Base-by-base conservation (phyloP, 2,329 filamentous ascomycete genomes). In the Exutisphaerella laricina region DNA sequence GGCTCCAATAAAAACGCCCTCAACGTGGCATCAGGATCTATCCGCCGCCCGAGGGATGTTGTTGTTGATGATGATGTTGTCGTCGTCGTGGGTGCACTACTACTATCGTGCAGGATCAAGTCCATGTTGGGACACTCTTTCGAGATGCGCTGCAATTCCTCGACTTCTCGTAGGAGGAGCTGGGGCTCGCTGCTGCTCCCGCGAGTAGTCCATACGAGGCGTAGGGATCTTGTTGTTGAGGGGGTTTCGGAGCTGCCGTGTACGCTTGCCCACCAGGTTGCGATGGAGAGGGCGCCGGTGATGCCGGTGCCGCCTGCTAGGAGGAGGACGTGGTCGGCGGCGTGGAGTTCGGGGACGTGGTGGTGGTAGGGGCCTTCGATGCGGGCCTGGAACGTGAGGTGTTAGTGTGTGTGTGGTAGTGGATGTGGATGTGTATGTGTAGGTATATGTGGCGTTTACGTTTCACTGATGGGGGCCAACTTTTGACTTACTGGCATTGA, bases 321-420 rank as follows among this genome's bases (percentile, higher is more conserved):
- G 14, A 33, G 14, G 13, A 33, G n/a, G 1, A 33, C 12, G 30
- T 33, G 30, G n/a, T 33, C 20, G 14, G 14, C 14, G 30, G 30
- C 30, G 30, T 33, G 30, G 6, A 33, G 17, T 9, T 33, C 14
- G 4, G 30, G 30, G 8, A 33, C 30, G 7, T 33, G 30, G 14
- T 33, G 30, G 14, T 33, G 30, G 30, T 33, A 33, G 30, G 30
- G 30, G 5, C 30, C 30, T 33, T 33, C 30, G 17, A 33, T 33
- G 6, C 14, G 17, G 12, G 14, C 30, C 30, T 18, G 14, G 17
- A n/a, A n/a, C 2, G 30, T 17, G 29, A 18, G 3, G 14, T 18
- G 14, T 33, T 17, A 33, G 30, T 18, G n/a, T 33, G 3, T 4
- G 4, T 9, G 8, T 17, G 9, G 30, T 3, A 10, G 14, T 9